phyloP scores from a whole-genome alignment of 139 green algal genomes.

The Ettlia oleoabundans region DNA sequence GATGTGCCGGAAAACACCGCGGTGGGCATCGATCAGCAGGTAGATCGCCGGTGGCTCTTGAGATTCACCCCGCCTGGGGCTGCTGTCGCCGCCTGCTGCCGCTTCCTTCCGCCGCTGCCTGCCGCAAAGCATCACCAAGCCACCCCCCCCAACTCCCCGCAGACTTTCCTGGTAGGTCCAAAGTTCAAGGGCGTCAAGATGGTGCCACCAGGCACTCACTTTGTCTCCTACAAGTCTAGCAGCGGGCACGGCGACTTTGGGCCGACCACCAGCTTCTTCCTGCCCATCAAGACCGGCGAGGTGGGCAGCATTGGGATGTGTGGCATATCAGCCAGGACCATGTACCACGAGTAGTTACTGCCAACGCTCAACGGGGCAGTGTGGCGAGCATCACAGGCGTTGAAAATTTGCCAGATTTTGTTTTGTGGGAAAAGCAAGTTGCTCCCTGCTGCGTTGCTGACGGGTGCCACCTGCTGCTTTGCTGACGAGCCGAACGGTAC shows the following conservation, averaged over 20 bases:
- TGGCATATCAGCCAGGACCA: not conserved
- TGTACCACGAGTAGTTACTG: too few relatives aligned
- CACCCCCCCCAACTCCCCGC: not conserved
- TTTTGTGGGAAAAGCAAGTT: too few relatives aligned
- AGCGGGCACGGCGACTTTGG: slow-evolving; percentile 47
- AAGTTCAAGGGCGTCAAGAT: slow-evolving; percentile 93
- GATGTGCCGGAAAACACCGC: slow-evolving; percentile 71
- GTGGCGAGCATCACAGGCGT: too few relatives aligned
- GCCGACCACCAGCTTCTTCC: slow-evolving; percentile 64
- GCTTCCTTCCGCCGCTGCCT: not conserved
- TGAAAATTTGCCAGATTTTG: too few relatives aligned
- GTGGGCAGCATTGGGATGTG: not conserved
- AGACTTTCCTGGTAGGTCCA: slow-evolving; percentile 80
- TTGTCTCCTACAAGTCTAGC: slow-evolving; percentile 73
- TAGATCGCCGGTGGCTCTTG: not conserved
- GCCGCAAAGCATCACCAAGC: too few relatives aligned
- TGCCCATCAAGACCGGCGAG: slow-evolving; percentile 21
- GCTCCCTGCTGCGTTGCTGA: too few relatives aligned
- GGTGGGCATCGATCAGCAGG: slow-evolving; percentile 87
- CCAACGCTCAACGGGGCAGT: too few relatives aligned
- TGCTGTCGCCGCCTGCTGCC: not conserved
- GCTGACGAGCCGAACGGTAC: not conserved
- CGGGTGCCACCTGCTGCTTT: too few relatives aligned
- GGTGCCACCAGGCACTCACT: slow-evolving; percentile 85
- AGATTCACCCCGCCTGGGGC: too few relatives aligned